phyloP scores from a whole-genome alignment of 208 protist genomes.

The Trypanosoma rangeli region DNA sequence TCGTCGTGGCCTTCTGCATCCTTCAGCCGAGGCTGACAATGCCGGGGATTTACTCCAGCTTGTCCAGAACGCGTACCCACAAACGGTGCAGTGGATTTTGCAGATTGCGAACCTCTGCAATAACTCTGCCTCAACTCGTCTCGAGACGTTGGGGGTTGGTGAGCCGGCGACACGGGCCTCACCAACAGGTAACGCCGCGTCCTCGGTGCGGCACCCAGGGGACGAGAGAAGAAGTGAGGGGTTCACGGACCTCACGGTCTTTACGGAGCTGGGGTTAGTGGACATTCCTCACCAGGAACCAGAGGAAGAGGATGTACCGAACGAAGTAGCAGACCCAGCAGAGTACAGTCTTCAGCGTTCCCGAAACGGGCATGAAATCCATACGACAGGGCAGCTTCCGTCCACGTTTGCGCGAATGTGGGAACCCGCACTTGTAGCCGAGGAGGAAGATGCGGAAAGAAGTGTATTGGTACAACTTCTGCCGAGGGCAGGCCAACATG shows the following conservation, averaged over 20 bases:
- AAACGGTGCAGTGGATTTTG: conserved; percentile 25
- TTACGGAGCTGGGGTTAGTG: background rate
- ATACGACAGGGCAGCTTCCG: background rate
- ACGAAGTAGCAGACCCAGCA: background rate
- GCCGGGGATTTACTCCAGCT: conserved; percentile 12
- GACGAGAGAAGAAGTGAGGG: background rate
- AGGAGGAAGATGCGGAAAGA: too few relatives aligned
- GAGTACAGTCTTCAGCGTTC: too few relatives aligned
- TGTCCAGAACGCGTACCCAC: conserved; percentile 14
- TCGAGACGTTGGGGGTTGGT: background rate
- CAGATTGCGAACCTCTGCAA: conserved; percentile 13
- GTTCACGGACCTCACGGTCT: background rate
- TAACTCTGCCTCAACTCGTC: background rate
- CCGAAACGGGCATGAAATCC: too few relatives aligned
- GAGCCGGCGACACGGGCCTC: conserved; percentile 2
- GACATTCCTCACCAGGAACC: background rate
- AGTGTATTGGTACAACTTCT: too few relatives aligned
- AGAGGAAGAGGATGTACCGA: background rate
- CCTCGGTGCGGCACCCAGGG: background rate
- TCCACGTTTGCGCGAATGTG: background rate
- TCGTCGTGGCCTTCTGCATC: conserved; percentile 16
- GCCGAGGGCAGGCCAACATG: background rate
- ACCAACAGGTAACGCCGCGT: background rate
- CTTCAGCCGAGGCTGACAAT: background rate
- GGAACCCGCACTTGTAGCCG: too few relatives aligned